Evolutionary conservation across 2,329 filamentous ascomycete genomes (phyloP), one percentile per base, ranked within the genome.

Genomic region (Neoarthrinium moseri): DNA sequence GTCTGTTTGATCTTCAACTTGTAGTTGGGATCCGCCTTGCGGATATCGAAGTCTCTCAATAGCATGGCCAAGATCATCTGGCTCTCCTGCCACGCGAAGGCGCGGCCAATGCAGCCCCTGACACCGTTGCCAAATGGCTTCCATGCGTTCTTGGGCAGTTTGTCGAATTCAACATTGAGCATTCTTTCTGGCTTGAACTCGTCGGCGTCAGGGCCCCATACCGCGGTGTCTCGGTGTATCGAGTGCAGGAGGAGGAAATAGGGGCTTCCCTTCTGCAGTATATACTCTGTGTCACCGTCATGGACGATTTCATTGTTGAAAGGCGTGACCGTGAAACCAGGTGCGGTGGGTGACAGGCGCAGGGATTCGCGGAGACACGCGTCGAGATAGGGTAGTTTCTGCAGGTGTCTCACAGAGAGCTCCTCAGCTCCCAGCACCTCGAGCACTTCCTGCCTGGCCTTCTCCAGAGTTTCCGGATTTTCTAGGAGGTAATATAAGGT

Each of bases 71-170:
- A 69, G 10, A 77, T 74, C 1, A 88, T 66, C 5, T 85, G 59
- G 2, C 78, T 74, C 63, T 91, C 87, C 58, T 91, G 86, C 83
- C 83, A 86, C 2, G 87, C 86, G 59, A 91, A 91, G 0, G 80
- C 74, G 1, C 85, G 71, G 4, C 87, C 87, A 50, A 90, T 90
- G 54, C 86, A 91, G 8, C n/a, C 83, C 45, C 87, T 70, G 51
- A 77, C 72, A 2, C 86, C 86, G 47, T 87, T 86, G 2, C 87
- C 87, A 54, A 90, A 91, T 3, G 87, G 85, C 64, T 87, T 86
- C 83, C 80, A 86, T 30, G 75, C 74, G 43, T 68, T 80, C 10
- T 74, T 73, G 23, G 81, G 83, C 6, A 87, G 72, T 17, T 78
- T 77, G 49, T 80, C 77, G 56, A 89, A 89, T 18, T 78, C 73